Evolutionary conservation across 2,329 filamentous ascomycete species (phyloP).

Genomic region (Botrytis elliptica): DNA sequence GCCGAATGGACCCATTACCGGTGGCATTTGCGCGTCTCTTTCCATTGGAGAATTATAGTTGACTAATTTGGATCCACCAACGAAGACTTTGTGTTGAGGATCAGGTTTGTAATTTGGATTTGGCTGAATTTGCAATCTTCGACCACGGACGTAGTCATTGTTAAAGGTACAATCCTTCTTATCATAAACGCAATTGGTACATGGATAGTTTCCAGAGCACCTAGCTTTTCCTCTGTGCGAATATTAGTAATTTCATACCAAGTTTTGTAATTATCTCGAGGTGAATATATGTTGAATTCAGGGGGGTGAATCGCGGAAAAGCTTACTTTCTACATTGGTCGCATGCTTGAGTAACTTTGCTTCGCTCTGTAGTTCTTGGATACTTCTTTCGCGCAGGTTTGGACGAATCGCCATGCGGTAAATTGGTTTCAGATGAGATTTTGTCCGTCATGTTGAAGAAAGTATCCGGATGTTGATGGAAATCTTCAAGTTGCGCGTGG

Average conservation of each 20-base stretch:
- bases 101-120: background rate
- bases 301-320: background rate
- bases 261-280: background rate
- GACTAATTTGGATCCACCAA: background rate
- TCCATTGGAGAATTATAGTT: background rate
- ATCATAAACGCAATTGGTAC: conserved; percentile 37
- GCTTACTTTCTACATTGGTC: conserved; percentile 49
- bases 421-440: background rate
- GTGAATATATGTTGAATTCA: background rate
- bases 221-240: conserved; percentile 41
- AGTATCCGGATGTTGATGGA: background rate
- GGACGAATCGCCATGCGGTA: background rate
- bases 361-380: conserved; percentile 16
- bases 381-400: background rate
- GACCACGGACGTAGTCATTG: background rate
- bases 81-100: background rate
- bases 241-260: background rate
- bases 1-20: background rate
- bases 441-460: background rate
- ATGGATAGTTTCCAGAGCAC: conserved; percentile 44
- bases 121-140: background rate
- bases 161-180: background rate
- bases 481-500: background rate
- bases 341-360: conserved; percentile 47
- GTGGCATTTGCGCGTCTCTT: background rate